Percentiles rank a stretch among this genome's conserved stretches.
Conservation (phyloP, 1,284 basidiomycete species). For the Ustilago loliicola region DNA sequence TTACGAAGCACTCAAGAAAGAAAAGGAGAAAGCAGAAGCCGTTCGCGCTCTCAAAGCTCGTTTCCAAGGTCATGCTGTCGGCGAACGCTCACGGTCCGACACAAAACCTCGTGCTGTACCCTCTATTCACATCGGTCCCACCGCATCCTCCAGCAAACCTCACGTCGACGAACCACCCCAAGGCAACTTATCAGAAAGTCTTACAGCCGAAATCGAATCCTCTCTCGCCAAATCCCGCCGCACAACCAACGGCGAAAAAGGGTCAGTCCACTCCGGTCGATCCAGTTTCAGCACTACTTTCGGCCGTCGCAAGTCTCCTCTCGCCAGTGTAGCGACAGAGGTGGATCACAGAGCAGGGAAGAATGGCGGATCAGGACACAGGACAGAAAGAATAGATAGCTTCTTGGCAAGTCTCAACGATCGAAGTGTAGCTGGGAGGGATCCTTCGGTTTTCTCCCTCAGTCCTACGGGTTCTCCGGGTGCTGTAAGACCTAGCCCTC, state of each 20-base stretch:
- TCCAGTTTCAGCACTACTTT: conserved; percentile 53
- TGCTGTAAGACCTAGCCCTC: background rate
- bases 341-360: background rate
- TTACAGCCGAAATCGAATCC: conserved; percentile 41
- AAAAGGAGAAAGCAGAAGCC: conserved; percentile 64
- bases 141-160: background rate
- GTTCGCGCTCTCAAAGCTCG: conserved; percentile 54
- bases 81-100: conserved; percentile 31
- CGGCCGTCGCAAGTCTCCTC: conserved; percentile 35
- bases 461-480: conserved; percentile 5
- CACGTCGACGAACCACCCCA: background rate
- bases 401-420: conserved; percentile 50
- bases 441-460: conserved; percentile 36
- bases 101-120: conserved; percentile 20
- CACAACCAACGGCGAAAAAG: conserved; percentile 18
- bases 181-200: conserved; percentile 21
- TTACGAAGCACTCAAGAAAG: conserved; percentile 42
- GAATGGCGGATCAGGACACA: background rate
- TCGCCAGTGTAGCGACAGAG: background rate
- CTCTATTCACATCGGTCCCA: conserved; percentile 42
- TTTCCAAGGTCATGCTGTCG: conserved; percentile 51
- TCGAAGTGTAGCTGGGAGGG: conserved; percentile 21
- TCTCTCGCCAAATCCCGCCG: conserved; percentile 30
- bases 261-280: conserved; percentile 18
- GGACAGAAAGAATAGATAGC: conserved; percentile 47